phyloP scores from a whole-genome alignment of 306 rosid species.

The Cotoneaster glaucophyllus region DNA sequence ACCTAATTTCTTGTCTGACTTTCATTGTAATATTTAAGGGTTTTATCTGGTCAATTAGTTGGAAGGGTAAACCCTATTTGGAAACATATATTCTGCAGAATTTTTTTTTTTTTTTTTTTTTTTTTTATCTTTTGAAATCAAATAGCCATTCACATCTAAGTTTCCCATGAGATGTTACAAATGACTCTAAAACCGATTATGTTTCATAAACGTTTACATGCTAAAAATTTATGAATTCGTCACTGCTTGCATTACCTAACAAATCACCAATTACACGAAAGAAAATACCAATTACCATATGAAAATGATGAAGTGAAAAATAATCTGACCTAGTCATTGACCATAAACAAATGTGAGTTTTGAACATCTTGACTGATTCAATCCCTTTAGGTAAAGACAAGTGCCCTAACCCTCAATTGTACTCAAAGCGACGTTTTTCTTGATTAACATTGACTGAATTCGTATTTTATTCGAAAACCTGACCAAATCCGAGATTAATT shows the following conservation, averaged over 20 bases:
- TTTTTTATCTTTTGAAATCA: neutral
- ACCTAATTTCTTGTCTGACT: slow-evolving; percentile 6
- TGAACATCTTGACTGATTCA: neutral
- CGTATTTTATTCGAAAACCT: neutral
- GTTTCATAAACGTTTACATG: no score
- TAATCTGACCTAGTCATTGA: neutral
- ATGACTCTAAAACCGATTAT: no score
- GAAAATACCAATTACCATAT: no score
- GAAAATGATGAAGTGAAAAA: no score
- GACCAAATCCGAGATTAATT: neutral
- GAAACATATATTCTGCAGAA: neutral
- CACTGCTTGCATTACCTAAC: no score
- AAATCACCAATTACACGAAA: no score
- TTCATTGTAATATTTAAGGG: neutral
- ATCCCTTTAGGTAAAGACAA: neutral
- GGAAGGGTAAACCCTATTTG: neutral
- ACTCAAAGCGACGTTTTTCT: neutral
- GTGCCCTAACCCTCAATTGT: neutral
- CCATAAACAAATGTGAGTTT: neutral
- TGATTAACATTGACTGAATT: slow-evolving; percentile 2
- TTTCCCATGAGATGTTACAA: neutral
- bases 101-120: no score
- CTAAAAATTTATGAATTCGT: no score
- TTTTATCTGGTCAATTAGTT: neutral
- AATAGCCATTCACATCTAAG: neutral